Percentiles rank a stretch among this genome's conserved stretches.
Evolutionary conservation across 495 filamentous ascomycete species (phyloP).

Genomic region (Xylaria castorea): DNA sequence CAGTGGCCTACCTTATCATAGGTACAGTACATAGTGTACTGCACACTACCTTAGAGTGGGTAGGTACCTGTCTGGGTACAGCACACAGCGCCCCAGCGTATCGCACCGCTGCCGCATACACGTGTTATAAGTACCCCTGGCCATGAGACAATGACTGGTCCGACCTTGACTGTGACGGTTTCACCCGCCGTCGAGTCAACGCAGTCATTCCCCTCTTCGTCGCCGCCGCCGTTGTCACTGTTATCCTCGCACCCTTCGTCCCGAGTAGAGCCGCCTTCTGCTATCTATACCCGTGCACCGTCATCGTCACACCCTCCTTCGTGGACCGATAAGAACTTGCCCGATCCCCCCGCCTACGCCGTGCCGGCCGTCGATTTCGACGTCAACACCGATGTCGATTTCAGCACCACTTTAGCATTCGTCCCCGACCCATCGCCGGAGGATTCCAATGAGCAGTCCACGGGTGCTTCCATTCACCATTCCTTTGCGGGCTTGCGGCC

Average conservation of each 20-base stretch:
- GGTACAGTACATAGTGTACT: neutral
- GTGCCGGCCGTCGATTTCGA: slow-evolving; percentile 54
- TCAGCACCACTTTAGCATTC: slow-evolving; percentile 47
- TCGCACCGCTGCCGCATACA: neutral
- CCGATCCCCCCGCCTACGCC: slow-evolving; percentile 49
- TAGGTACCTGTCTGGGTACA: neutral
- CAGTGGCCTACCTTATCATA: no score
- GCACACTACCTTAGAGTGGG: neutral
- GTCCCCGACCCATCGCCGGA: slow-evolving; percentile 31
- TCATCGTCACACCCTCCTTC: slow-evolving; percentile 33
- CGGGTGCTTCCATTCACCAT: slow-evolving; percentile 29
- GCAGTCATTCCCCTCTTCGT: slow-evolving; percentile 38
- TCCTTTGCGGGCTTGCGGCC: slow-evolving; percentile 31
- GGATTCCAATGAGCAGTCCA: slow-evolving; percentile 36
- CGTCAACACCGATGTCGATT: slow-evolving; percentile 34
- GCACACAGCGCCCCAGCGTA: slow-evolving; percentile 4
- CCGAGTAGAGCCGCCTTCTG: slow-evolving; percentile 14
- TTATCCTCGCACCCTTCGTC: slow-evolving; percentile 23
- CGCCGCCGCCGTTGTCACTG: neutral
- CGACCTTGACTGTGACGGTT: slow-evolving; percentile 49
- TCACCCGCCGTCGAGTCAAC: slow-evolving; percentile 48
- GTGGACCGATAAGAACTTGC: slow-evolving; percentile 43
- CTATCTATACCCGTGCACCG: slow-evolving; percentile 31
- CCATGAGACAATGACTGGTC: slow-evolving; percentile 55
- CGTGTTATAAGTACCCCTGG: slow-evolving; percentile 33